Base-by-base conservation (phyloP, 1,139 yeast species). In the Candida neerlandica region DNA sequence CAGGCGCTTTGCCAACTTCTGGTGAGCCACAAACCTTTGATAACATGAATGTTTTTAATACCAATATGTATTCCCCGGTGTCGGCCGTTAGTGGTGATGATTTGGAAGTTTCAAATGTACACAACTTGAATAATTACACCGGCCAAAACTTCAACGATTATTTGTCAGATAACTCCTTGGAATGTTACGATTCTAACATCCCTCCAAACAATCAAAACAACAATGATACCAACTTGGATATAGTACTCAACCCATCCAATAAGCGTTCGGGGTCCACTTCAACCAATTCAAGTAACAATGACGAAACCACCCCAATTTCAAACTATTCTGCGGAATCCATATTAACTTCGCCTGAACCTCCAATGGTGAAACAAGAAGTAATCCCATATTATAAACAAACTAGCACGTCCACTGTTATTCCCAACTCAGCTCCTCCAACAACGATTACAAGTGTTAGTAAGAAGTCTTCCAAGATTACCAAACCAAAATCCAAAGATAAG, bases 401-500 rank as follows among this genome's bases (percentile, higher is more conserved):
- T 3, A 27, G 26, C n/a, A 21, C 42, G 14, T 16, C 37, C 2
- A 39, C 21, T 21, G 27, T 37, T 37, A 15, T 37, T 11, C 27
- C 40, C 12, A 37, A 37, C 15, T 18, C 40, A 16, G 38, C 11
- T 10, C 15, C 41, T 12, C 21, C n/a, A 19, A 15, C 27, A 11
- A 30, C 41, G 9, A 10, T 30, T 9, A 35, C 34, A 7, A 14
- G 32, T 14, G 19, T 42, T 2, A 9, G 41, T n/a, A 52, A 45
- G 21, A 49, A 47, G 27, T 12, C 48, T 7, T 18, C 51, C 5
- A 56, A 55, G 43, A 60, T 70, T 34, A 55, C 66, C n/a, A 75
- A 75, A 49, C 75, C 77, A 5, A 65, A 62, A 46, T 55, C 62
- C 39, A 80, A 81, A 66, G 85, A 84, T 56, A 80, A 83, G 61